These are phyloP conservation scores for Metschnikowia reukaufii DNA, from an alignment of 805 yeast genomes.

Conservation along the genomic window DNA sequence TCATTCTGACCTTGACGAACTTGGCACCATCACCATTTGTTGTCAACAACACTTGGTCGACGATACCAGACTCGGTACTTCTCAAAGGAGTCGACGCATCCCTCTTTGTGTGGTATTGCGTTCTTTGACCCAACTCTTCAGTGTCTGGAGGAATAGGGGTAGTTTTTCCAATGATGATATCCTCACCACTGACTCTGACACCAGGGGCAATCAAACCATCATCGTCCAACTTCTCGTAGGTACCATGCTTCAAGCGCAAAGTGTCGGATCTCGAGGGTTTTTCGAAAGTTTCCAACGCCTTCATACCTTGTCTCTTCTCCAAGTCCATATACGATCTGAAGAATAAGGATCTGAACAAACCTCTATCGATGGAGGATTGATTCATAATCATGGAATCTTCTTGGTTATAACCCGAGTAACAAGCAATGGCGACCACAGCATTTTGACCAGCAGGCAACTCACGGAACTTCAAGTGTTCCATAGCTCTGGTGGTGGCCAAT, in stretches of 20 bases:
- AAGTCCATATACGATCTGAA: conserved; percentile 98
- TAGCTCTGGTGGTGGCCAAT: conserved; percentile 93
- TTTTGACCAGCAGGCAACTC: conserved; percentile 99
- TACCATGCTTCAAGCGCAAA: conserved; percentile 93
- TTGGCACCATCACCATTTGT: conserved; percentile 98
- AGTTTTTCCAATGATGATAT: conserved; percentile 96
- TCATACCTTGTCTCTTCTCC: conserved; percentile 98
- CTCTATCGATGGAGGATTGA: conserved; percentile 95
- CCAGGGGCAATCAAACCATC: conserved; percentile 99
- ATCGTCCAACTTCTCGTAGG: conserved; percentile 96
- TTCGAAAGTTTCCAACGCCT: conserved; percentile 95
- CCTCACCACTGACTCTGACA: conserved; percentile 98
- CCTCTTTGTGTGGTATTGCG: conserved; percentile 96
- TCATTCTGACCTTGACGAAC: conserved; percentile 96
- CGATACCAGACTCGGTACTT: conserved; percentile 96
- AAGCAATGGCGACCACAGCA: conserved; percentile 96
- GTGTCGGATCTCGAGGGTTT: conserved; percentile 96
- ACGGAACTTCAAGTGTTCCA: conserved; percentile 96
- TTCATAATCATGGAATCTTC: conserved; percentile 99
- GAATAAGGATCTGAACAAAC: conserved; percentile 91
- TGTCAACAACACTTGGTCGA: conserved; percentile 94
- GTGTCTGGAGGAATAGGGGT: conserved; percentile 99
- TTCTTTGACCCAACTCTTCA: conserved; percentile 97
- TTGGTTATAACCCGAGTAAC: conserved; percentile 98
- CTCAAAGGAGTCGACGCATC: conserved; percentile 98